Base-by-base conservation (phyloP, 148 eudicot genomes). In the Camellia japonica region DNA sequence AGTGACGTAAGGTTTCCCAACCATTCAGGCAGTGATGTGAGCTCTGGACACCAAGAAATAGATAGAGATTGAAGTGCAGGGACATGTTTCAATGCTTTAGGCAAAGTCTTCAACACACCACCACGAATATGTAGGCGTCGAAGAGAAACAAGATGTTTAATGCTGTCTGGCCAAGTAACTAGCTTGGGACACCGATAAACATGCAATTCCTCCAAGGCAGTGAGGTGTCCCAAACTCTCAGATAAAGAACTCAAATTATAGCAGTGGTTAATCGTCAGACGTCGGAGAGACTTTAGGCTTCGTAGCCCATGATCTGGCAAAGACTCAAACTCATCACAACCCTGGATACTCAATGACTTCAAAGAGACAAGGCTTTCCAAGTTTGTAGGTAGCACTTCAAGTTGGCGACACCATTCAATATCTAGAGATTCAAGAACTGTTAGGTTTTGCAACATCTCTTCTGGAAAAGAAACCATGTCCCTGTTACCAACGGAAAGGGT, bases 401-500 rank as follows among this genome's bases (percentile, higher is more conserved):
- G 75, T 9, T 47, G 11, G 18, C 52, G 51, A 13, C 1, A 54
- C 0, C 0, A 0, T 0, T 0, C 0, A 8, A 73, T 73, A 54
- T 11, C 4, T 1, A 73, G 76, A 19, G 76, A 73, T 51, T 51
- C 18, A 20, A 56, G 64, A 38, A 15, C 20, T 20, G 61, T 52
- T 4, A 72, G 60, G 60, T 72, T 51, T 72, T 52, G 60, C 18
- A 72, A 52, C 60, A 73, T 73, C 41, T 73, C 77, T 16, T 58
- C 65, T 3, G 65, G 66, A 58, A 74, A 74, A 56, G 13, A 41
- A 42, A 12, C 41, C 0, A 43, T 55, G 0, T 60, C 7, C 15
- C 38, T 8, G 2, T 16, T 0, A 14, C 0, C 0, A 74, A 74
- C 11, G 0, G 2, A 5, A 1, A 68, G 10, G 4, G 72, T 14